Evolutionary conservation across 139 green algal genomes (phyloP), one percentile per base, ranked within the genome.

Genomic region (Closterium sp.): DNA sequence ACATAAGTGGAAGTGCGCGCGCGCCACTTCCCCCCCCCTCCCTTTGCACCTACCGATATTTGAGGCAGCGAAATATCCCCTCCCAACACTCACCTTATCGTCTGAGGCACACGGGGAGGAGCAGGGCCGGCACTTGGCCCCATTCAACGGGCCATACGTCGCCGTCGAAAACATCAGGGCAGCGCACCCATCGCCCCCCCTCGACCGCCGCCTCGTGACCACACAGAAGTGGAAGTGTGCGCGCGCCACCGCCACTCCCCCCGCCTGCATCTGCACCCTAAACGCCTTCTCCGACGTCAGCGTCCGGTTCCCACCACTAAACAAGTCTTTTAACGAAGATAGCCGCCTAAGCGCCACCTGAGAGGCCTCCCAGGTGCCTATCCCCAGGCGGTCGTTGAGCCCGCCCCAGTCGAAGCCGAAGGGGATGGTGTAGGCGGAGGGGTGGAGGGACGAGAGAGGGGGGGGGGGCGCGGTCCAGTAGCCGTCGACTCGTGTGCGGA

Each of bases 261-360:
- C 32, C 23, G 90, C 32, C 30, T 30, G 7, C 32, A 94, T 38
- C 66, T 94, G 91, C 38, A 31, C 69, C 6, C 34, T 28, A 30
- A 93, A 89, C 34, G 34, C 88, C 30, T n/a, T 90, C 91, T 94
- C 91, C 0, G 91, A 93, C 36, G 93, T 94, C 34, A 93, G 55
- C 19, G 81, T 21, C 12, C 34, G 16, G 31, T 90, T 34, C 33
- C 91, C 87, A 19, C 8, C 33, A 16, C 33, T 84, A 33, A 34
- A 23, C 88, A 94, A 25, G 34, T 90, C 28, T 28, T 21, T 23
- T 35, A 93, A 34, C 88, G 83, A n/a, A 3, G 21, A 38, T 28
- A 93, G 23, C 64, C 91, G 89, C 43, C 81, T n/a, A 33, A 94
- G 88, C 31, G 88, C 88, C 28, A 90, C n/a, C 23, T 32, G 7